Conservation (phyloP, 495 filamentous ascomycete species). For the Chaetomium cochliodes region DNA sequence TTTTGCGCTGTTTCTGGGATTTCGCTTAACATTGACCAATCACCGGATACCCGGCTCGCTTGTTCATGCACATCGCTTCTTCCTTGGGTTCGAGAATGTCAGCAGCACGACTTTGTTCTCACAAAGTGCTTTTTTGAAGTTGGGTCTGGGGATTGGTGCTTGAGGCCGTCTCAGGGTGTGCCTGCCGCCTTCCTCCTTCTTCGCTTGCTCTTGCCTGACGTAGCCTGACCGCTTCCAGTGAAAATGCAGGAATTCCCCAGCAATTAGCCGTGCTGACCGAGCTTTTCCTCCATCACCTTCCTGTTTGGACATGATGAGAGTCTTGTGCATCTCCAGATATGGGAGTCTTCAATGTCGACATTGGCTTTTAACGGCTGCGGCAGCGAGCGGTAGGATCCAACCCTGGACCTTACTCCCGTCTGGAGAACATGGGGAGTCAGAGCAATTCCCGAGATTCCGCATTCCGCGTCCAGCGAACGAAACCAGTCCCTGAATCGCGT, state of each 20-base stretch:
- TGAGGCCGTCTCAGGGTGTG: not conserved
- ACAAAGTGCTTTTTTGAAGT: no score
- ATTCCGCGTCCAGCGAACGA: not conserved
- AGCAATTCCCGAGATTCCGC: not conserved
- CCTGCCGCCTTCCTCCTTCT: not conserved
- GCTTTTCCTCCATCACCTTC: slow-evolving; percentile 5
- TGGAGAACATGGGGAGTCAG: not conserved
- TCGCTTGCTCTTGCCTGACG: slow-evolving; percentile 21
- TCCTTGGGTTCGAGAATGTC: slow-evolving; percentile 15
- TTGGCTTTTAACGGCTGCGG: not conserved
- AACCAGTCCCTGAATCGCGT: not conserved
- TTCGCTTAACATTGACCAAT: slow-evolving; percentile 52
- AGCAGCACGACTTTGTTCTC: not conserved
- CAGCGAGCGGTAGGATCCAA: slow-evolving; percentile 9
- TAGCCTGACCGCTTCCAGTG: slow-evolving; percentile 3
- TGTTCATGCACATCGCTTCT: slow-evolving; percentile 32
- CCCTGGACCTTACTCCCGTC: slow-evolving; percentile 11
- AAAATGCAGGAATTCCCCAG: not conserved
- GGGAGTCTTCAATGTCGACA: not conserved
- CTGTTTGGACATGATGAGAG: not conserved
- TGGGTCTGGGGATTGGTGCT: no score
- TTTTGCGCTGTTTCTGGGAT: slow-evolving; percentile 15
- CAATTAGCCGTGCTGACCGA: slow-evolving; percentile 13
- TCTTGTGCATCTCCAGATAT: not conserved
- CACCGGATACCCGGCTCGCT: slow-evolving; percentile 48